These are phyloP conservation scores for Tetradesmus lagerheimii DNA, from an alignment of 139 green algal species.

Conservation along the genomic window DNA sequence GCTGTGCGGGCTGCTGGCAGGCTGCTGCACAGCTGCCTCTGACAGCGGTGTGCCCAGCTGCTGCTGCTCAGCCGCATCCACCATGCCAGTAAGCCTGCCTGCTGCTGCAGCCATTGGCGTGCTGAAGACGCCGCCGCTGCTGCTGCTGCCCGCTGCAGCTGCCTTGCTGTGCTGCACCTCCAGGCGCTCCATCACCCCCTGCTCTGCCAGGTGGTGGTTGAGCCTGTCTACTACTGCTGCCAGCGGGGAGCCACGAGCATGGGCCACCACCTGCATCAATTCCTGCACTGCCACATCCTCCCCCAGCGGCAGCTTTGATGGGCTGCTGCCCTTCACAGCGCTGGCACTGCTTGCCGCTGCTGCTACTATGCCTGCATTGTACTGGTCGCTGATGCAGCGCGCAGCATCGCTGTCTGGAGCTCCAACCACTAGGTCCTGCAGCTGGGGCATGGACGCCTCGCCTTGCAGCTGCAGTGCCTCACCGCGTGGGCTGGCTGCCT, in stretches of 20 bases:
- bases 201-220: background rate
- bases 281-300: background rate
- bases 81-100: background rate
- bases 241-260: background rate
- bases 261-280: background rate
- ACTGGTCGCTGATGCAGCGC: slow-evolving; percentile 12
- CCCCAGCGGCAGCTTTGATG: background rate
- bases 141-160: background rate
- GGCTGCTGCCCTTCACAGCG: background rate
- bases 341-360: background rate
- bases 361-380: background rate
- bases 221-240: background rate
- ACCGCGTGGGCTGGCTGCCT: background rate
- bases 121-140: background rate
- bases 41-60: background rate
- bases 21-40: background rate
- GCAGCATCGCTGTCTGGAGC: background rate
- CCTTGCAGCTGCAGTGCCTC: background rate
- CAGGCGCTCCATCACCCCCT: background rate
- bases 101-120: background rate
- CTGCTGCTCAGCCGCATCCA: background rate
- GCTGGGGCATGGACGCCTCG: background rate
- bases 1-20: background rate
- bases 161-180: background rate
- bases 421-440: background rate